Conservation (phyloP, 768 basidiomycete genomes). For the Mycena belliarum region DNA sequence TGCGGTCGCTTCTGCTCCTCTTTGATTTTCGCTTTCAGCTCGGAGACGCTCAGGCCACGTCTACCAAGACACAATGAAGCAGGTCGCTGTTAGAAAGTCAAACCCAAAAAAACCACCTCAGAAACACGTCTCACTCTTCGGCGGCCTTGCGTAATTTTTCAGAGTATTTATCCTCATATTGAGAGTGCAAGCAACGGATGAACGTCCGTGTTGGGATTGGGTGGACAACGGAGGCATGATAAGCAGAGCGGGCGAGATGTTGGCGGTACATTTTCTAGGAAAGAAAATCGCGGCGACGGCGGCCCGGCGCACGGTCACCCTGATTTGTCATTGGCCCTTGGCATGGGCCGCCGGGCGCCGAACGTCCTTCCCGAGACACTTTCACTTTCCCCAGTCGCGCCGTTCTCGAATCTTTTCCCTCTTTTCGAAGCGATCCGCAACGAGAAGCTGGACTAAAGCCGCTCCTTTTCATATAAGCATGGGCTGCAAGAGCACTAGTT, state of each 20-base stretch:
- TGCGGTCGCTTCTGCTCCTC: constrained; percentile 26
- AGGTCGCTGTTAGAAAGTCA: not conserved
- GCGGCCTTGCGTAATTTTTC: constrained; percentile 68
- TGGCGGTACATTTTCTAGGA: not conserved
- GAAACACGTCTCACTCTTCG: constrained; percentile 50
- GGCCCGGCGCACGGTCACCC: not conserved
- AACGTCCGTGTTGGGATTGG: not conserved
- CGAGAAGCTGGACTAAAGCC: no score
- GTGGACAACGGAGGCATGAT: not conserved
- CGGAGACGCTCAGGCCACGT: constrained; percentile 42
- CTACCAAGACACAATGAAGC: constrained; percentile 29
- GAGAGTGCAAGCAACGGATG: constrained; percentile 7
- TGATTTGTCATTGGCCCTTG: no score
- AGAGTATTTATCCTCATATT: constrained; percentile 52
- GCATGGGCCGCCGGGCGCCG: no score
- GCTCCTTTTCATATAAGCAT: no score
- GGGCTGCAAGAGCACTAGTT: no score
- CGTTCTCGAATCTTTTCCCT: no score
- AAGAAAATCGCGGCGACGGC: not conserved
- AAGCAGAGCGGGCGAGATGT: not conserved
- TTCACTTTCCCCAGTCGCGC: no score
- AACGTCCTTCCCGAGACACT: no score
- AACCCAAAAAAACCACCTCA: constrained; percentile 7
- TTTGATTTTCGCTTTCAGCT: constrained; percentile 37
- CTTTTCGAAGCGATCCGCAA: no score